Evolutionary conservation across 495 filamentous ascomycete genomes (phyloP), one percentile per base, ranked within the genome.

Genomic region (Penicillium soppii): DNA sequence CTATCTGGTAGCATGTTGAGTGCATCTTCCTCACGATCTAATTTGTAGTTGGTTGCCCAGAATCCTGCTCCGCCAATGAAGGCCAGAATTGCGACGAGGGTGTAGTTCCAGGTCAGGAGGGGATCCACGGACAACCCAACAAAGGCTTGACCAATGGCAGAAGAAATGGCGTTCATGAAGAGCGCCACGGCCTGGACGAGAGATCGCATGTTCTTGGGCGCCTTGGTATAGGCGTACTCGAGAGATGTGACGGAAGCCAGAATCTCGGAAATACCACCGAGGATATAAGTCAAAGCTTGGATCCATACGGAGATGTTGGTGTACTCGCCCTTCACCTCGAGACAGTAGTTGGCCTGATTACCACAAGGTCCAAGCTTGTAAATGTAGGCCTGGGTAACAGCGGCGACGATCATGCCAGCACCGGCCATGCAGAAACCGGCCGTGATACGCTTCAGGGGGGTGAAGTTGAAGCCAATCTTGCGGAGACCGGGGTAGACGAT

Each of bases 141-240:
- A n/a, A 90, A 70, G 0, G 86, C 86, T 67, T 89, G 78, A 7
- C 83, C 84, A 37, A 92, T 74, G 15, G 87, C 86, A 15, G 82
- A 71, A 0, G 82, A 80, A 63, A 91, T 76, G 27, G 88, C 88
- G 36, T 78, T 84, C 69, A 81, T 84, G 67, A 90, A 87, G 35
- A 89, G 77, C 23, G 78, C 78, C 33, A 90, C 68, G 5, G 84
- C 79, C 57, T 83, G 83, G 19, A 91, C 83, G 27, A 90, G 76
- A 9, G 83, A 86, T 8, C 85, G 78, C 86, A 92, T 89, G 66
- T 85, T 89, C 53, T 73, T 77, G 6, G 89, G 89, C 1, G 89
- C 88, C 69, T 92, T 90, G 58, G 83, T 87, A 64, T 83, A 91
- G 5, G 88, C 89, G 51, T 91, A 90, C 62, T 87, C 83, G 5